These are phyloP conservation scores for Nigrospora oryzae DNA, from an alignment of 2,329 filamentous ascomycete species.

Conservation along the genomic window DNA sequence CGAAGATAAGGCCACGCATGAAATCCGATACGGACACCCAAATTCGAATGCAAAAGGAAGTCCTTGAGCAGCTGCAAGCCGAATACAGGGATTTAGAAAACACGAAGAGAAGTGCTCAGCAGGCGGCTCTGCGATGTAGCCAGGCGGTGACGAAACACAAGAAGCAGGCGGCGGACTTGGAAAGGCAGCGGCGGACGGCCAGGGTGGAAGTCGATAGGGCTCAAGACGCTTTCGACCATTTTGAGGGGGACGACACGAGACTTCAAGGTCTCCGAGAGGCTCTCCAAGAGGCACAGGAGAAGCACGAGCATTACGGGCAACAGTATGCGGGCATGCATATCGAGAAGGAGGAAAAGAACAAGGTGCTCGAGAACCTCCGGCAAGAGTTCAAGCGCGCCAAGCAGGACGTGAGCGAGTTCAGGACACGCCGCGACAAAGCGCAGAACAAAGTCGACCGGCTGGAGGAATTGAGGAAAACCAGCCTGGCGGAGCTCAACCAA, in stretches of 20 bases:
- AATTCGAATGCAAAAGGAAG: conserved; percentile 43
- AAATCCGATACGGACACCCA: conserved; percentile 66
- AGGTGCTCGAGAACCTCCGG: conserved; percentile 29
- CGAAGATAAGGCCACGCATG: conserved; percentile 57
- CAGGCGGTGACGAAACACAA: conserved; percentile 36
- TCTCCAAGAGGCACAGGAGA: conserved; percentile 41
- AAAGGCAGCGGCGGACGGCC: conserved; percentile 47
- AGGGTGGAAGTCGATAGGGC: conserved; percentile 47
- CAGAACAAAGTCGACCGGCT: conserved; percentile 41
- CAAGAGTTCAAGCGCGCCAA: conserved; percentile 24
- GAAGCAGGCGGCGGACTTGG: conserved; percentile 30
- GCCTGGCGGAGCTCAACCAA: conserved; percentile 53
- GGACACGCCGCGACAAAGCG: conserved; percentile 44
- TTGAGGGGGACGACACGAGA: conserved; percentile 59
- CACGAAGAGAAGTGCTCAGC: conserved; percentile 36
- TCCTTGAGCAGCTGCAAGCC: conserved; percentile 41
- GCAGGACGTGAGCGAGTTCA: conserved; percentile 25
- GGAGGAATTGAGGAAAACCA: conserved; percentile 39
- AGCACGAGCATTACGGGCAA: conserved; percentile 38
- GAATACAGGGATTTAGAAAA: conserved; percentile 45
- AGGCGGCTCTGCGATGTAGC: conserved; percentile 38
- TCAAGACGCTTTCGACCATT: conserved; percentile 54
- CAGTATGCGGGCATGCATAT: conserved; percentile 45
- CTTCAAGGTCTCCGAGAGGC: conserved; percentile 50
- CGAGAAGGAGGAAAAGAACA: conserved; percentile 39